A percentile compares a stretch with the other conserved stretches of the same genome.
Evolutionary conservation across 305 asterid species (phyloP).

Genomic region (Fraxinus angustifolia): DNA sequence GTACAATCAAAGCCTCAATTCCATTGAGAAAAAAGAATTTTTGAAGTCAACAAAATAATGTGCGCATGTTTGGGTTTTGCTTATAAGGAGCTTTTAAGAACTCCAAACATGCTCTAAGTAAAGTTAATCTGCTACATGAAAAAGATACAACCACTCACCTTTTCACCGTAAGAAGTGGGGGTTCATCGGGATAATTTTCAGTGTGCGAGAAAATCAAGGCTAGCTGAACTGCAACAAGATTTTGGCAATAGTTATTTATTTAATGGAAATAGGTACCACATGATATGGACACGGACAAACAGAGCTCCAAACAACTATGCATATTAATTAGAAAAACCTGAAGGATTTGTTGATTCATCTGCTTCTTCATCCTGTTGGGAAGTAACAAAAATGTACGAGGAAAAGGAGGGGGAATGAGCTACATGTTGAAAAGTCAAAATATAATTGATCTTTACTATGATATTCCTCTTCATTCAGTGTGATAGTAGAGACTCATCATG

Average conservation of each 20-base stretch:
- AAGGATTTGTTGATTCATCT: conserved; percentile 47
- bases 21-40: not conserved
- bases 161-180: conserved; percentile 69
- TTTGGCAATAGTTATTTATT: conserved; percentile 24
- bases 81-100: not conserved
- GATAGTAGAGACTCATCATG: not conserved
- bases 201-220: conserved; percentile 88
- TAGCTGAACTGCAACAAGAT: conserved; percentile 54
- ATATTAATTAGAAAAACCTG: conserved; percentile 42
- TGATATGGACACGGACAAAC: conserved; percentile 20
- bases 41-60: not conserved
- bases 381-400: conserved; percentile 6
- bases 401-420: conserved; percentile 15
- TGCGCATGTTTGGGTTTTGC: not conserved
- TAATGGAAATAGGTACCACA: conserved; percentile 7
- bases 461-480: not conserved
- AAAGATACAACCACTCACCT: conserved; percentile 40
- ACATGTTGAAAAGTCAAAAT: conserved; percentile 4
- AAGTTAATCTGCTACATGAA: not conserved
- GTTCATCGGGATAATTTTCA: conserved; percentile 88
- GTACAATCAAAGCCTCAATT: not conserved
- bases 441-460: conserved; percentile 4
- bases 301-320: conserved; percentile 18
- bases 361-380: conserved; percentile 66
- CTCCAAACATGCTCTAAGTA: not conserved